These are phyloP conservation scores for Royoungia palumana DNA, from an alignment of 768 basidiomycete genomes.

Conservation along the genomic window DNA sequence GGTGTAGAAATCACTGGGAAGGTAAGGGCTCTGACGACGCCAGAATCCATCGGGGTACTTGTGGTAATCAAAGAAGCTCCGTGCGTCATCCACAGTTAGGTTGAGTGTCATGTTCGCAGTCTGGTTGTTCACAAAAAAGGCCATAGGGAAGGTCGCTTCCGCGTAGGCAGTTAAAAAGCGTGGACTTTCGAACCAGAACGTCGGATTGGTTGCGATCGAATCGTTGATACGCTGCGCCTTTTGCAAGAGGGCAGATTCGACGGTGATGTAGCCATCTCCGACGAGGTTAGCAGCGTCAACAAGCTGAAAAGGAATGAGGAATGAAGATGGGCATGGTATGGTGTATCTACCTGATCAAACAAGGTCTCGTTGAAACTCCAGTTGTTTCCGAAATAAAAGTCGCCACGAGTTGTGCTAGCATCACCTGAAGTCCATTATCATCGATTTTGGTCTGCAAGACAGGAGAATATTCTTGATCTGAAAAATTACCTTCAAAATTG, in stretches of 20 bases:
- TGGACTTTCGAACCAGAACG: slow-evolving; percentile 19
- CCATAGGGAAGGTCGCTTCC: slow-evolving; percentile 23
- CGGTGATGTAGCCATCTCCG: slow-evolving; percentile 17
- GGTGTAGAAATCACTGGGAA: neutral
- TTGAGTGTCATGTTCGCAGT: slow-evolving; percentile 16
- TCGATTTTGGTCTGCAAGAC: neutral
- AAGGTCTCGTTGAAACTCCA: slow-evolving; percentile 25
- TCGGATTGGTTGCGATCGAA: slow-evolving; percentile 25
- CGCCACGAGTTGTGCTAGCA: slow-evolving; percentile 23
- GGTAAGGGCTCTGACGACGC: slow-evolving; percentile 18
- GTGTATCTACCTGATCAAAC: slow-evolving; percentile 14
- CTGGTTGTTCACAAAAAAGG: slow-evolving; percentile 25
- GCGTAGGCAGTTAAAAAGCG: slow-evolving; percentile 20
- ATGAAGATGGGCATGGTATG: neutral
- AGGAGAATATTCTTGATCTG: neutral
- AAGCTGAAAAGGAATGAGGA: slow-evolving; percentile 9
- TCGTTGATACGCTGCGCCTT: slow-evolving; percentile 24
- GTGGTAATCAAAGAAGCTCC: slow-evolving; percentile 19
- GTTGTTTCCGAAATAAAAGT: slow-evolving; percentile 27
- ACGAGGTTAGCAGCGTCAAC: slow-evolving; percentile 15
- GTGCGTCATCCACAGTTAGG: slow-evolving; percentile 13
- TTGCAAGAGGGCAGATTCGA: slow-evolving; percentile 21
- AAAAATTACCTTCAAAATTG: slow-evolving; percentile 19
- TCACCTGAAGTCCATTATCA: slow-evolving; percentile 11
- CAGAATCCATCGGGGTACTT: slow-evolving; percentile 17